Evolutionary conservation across 2,329 filamentous ascomycete genomes (phyloP), one percentile per base, ranked within the genome.

Genomic region (Exophiala lecanii-corni): DNA sequence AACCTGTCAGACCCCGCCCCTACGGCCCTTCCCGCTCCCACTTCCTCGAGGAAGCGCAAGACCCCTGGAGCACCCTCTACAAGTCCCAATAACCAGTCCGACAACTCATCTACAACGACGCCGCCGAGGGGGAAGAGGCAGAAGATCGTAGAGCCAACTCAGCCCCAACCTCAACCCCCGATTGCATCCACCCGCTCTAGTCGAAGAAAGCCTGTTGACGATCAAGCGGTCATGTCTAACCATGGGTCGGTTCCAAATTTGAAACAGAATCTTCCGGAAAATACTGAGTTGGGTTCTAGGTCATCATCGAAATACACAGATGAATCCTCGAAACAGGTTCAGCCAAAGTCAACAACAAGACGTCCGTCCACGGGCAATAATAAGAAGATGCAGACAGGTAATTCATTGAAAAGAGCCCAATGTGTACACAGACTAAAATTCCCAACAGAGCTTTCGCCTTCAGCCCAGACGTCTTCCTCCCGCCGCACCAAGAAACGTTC

Each of bases 121-220:
- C n/a, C n/a, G n/a, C 76, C 79, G 67, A 78, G 79, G 65, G 72
- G 80, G 64, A 91, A 87, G 71, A 79, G 82, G 66, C 80, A 79
- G 64, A 86, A 84, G 65, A 49, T 50, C 17, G 39, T 40, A 10
- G 75, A 80, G 50, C 66, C 74, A 58, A 75, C 78, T 55, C 61
- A 65, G 47, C 61, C 65, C 37, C 57, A 62, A 39, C 57, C 62
- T 44, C 46, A 61, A 34, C 57, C 70, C 47, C 55, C 58, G 35
- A 50, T 16, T 39, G 43, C 37, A 16, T 31, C 38, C 40, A 9
- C 47, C 30, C 45, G 34, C 39, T 25, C 39, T 10, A 53, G 20
- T 40, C 41, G 49, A 35, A 47, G 45, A 34, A 50, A 40, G 39
- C 25, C 37, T 28, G 42, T 21, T 5, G 40, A 32, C 15, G 43